Conservation (phyloP, 169 alveolate genomes). For the Cryptosporidium sp. region DNA sequence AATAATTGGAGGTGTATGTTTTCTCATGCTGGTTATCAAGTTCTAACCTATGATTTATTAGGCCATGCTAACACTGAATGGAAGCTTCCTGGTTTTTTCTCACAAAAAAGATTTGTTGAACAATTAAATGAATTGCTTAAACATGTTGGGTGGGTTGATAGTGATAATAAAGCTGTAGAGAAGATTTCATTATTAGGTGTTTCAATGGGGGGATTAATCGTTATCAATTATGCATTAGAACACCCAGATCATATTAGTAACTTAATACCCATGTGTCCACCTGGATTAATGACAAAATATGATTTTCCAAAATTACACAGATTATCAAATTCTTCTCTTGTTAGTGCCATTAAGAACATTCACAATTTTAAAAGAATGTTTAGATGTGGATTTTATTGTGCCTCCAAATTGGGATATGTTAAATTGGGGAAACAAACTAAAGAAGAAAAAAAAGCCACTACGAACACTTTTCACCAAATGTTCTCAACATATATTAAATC, state of each 20-base stretch:
- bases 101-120: slow-evolving; percentile 2
- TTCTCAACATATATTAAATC: slow-evolving; percentile 7
- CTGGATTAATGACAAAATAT: slow-evolving; percentile 45
- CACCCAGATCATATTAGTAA: slow-evolving; percentile 3
- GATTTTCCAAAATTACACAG: slow-evolving; percentile 10
- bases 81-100: slow-evolving; percentile 31
- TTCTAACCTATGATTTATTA: slow-evolving; percentile 43
- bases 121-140: slow-evolving; percentile 29
- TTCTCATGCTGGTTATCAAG: slow-evolving; percentile 24
- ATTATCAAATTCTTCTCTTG: slow-evolving; percentile 4
- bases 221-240: slow-evolving; percentile 22
- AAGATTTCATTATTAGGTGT: slow-evolving; percentile 21
- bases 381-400: neutral
- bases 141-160: slow-evolving; percentile 13
- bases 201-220: slow-evolving; percentile 55
- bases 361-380: slow-evolving; percentile 3
- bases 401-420: neutral
- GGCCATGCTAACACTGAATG: slow-evolving; percentile 57
- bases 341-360: neutral
- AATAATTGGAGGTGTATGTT: slow-evolving; percentile 2
- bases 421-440: neutral
- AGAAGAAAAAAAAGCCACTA: neutral
- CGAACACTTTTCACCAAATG: neutral
- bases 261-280: slow-evolving; percentile 43
- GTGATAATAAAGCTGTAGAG: neutral